Percentiles rank a stretch among this genome's conserved stretches.
Evolutionary conservation across 768 basidiomycete species (phyloP).

Genomic region (Lentinus brumalis): DNA sequence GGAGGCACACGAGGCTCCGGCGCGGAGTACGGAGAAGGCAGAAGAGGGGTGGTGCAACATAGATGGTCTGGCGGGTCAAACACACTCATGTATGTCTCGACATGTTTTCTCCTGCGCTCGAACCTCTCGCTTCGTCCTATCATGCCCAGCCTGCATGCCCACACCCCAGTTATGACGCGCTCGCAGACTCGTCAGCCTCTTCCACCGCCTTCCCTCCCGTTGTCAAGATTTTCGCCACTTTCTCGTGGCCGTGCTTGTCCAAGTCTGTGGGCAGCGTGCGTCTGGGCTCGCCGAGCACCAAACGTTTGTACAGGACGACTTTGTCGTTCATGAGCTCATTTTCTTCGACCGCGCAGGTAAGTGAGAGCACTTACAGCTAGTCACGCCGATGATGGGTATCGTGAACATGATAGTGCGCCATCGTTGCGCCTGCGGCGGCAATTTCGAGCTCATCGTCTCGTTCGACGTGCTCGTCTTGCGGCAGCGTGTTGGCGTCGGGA

Average conservation of each 20-base stretch:
- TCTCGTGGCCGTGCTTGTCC: slow-evolving; percentile 9
- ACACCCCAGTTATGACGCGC: not conserved
- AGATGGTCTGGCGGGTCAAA: slow-evolving; percentile 5
- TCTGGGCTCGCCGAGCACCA: slow-evolving; percentile 54
- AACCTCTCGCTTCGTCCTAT: not conserved
- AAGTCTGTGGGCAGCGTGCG: slow-evolving; percentile 37
- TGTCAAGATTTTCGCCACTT: slow-evolving; percentile 12
- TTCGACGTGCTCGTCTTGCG: slow-evolving; percentile 2
- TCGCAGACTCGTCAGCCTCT: not conserved
- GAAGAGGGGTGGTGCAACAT: slow-evolving; percentile 1
- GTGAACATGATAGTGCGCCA: slow-evolving; percentile 61
- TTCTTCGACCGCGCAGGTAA: not conserved
- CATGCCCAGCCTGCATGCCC: not conserved
- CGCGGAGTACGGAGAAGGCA: not conserved
- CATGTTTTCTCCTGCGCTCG: not conserved
- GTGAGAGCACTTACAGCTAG: slow-evolving; percentile 50
- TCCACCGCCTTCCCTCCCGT: not conserved
- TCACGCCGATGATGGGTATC: slow-evolving; percentile 64
- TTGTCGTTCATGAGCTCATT: slow-evolving; percentile 7
- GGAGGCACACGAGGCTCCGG: not conserved
- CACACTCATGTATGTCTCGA: slow-evolving; percentile 18
- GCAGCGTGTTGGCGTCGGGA: not conserved
- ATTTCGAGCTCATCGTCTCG: slow-evolving; percentile 30
- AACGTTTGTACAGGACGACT: slow-evolving; percentile 71
- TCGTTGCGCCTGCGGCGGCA: slow-evolving; percentile 47